Conservation (phyloP, 2,329 filamentous ascomycete species). For the Aspergillus sp. region DNA sequence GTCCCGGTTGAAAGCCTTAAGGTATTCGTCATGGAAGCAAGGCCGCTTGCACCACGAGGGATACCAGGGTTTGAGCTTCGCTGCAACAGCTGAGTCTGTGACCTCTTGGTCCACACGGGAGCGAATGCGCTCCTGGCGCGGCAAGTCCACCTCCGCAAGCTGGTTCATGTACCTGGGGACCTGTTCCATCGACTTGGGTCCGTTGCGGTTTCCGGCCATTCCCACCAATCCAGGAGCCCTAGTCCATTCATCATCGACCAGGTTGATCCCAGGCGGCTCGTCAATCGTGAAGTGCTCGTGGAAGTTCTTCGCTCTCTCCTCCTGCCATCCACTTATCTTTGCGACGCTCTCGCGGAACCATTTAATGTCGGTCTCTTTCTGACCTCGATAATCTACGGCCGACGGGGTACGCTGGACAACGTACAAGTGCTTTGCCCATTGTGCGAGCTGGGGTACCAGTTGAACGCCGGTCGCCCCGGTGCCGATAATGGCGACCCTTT, state of each 20-base stretch:
- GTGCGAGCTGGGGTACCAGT: constrained; percentile 38
- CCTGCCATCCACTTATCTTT: constrained; percentile 21
- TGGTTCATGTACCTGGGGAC: not conserved
- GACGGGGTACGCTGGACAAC: constrained; percentile 46
- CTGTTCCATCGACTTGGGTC: not conserved
- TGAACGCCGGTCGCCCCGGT: constrained; percentile 46
- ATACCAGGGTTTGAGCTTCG: constrained; percentile 59
- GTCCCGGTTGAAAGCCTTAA: constrained; percentile 56
- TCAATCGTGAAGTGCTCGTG: constrained; percentile 19
- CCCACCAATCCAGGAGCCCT: constrained; percentile 10
- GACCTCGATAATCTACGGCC: constrained; percentile 31
- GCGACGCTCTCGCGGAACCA: constrained; percentile 2
- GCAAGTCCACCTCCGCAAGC: not conserved
- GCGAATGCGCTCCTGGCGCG: constrained; percentile 3
- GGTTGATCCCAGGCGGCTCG: constrained; percentile 7
- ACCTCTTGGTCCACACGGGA: constrained; percentile 50
- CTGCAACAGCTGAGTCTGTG: constrained; percentile 50
- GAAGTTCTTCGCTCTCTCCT: constrained; percentile 25
- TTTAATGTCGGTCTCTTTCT: constrained; percentile 20
- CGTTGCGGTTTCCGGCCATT: constrained; percentile 7
- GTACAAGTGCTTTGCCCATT: constrained; percentile 28
- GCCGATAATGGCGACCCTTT: constrained; percentile 43
- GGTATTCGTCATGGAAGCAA: constrained; percentile 56
- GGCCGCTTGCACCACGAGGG: constrained; percentile 63
- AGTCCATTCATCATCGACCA: constrained; percentile 29